Evolutionary conservation across 2,329 filamentous ascomycete species (phyloP).

Genomic region (Colletotrichum lupini): DNA sequence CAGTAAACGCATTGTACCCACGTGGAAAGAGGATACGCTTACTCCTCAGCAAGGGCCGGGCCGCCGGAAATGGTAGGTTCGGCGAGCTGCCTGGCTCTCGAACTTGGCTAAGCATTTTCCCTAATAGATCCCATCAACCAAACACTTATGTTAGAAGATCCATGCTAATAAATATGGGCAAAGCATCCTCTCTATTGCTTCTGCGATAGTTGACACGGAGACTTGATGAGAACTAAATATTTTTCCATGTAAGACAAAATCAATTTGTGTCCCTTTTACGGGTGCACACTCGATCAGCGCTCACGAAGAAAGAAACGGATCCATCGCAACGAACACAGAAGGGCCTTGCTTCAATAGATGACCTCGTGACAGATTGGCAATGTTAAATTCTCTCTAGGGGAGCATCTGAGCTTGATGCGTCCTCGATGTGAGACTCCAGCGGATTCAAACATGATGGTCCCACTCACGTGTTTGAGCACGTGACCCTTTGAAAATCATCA

Average conservation of each 20-base stretch:
- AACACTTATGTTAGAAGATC: background rate
- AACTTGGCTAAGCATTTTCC: background rate
- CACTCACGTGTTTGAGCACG: background rate
- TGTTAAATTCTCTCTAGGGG: no score
- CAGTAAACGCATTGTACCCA: background rate
- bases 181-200: no score
- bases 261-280: no score
- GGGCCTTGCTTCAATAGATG: no score
- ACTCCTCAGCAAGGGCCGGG: background rate
- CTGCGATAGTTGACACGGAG: accelerated
- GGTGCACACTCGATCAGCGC: no score
- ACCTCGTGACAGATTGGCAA: no score
- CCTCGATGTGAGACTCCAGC: background rate
- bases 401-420: background rate
- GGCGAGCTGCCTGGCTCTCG: no score
- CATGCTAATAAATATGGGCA: no score
- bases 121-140: background rate
- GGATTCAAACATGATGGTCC: background rate
- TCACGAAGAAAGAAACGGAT: no score
- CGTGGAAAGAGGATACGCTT: background rate
- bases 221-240: no score
- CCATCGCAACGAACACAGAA: no score
- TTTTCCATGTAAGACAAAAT: no score
- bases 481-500: background rate
- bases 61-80: background rate